A percentile compares a stretch with the other conserved stretches of the same genome.
phyloP scores from a whole-genome alignment of 768 basidiomycete genomes.

The Boletus rufocinnamomeus region DNA sequence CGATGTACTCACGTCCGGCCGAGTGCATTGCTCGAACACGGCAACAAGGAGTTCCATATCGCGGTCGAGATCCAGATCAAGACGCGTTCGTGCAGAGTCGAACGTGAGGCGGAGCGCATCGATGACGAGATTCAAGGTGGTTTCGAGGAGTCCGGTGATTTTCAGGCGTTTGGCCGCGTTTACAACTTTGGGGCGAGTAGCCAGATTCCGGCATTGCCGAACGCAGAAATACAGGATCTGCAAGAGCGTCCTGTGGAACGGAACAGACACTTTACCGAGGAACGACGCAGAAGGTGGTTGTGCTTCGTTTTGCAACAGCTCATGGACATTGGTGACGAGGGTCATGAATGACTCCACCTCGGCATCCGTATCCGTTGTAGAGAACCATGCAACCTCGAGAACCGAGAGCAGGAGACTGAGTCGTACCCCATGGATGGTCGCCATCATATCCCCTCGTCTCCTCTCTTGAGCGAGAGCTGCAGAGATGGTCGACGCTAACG shows the following conservation, averaged over 20 bases:
- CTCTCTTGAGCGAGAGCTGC: constrained; percentile 65
- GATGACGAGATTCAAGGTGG: constrained; percentile 63
- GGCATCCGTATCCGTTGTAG: constrained; percentile 50
- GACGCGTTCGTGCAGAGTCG: constrained; percentile 55
- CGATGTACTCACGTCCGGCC: constrained; percentile 65
- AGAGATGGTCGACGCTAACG: constrained; percentile 64
- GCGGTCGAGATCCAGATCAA: constrained; percentile 67
- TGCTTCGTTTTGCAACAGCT: constrained; percentile 68
- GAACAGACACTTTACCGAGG: constrained; percentile 58
- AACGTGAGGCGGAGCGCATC: constrained; percentile 69
- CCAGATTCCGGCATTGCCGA: constrained; percentile 57
- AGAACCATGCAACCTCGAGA: constrained; percentile 81
- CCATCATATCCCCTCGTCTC: constrained; percentile 82
- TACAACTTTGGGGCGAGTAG: constrained; percentile 49
- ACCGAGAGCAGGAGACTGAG: constrained; percentile 73
- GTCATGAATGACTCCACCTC: constrained; percentile 63
- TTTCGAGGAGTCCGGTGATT: constrained; percentile 61
- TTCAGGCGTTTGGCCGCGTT: constrained; percentile 63
- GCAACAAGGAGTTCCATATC: constrained; percentile 82
- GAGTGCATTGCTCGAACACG: constrained; percentile 81
- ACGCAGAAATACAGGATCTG: constrained; percentile 80
- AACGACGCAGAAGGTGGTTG: constrained; percentile 77
- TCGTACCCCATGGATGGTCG: constrained; percentile 73
- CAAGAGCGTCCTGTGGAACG: constrained; percentile 80
- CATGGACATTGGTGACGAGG: constrained; percentile 60